Base-by-base conservation (phyloP, 345 rosid species). In the Acer yangbiense region DNA sequence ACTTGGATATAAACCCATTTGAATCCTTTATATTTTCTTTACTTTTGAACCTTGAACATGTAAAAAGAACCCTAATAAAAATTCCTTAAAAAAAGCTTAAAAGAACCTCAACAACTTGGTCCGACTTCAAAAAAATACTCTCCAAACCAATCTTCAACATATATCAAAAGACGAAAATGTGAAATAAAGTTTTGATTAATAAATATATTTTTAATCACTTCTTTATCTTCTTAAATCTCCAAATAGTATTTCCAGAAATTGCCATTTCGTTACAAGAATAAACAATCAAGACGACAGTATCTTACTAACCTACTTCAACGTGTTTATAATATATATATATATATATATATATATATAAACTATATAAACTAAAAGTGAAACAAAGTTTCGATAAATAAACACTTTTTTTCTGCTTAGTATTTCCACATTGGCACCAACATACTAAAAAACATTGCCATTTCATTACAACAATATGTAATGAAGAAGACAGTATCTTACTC, bases 401-500 rank as follows among this genome's bases (percentile, higher is more conserved):
- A 20, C 64, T 60, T 60, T 9, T 60, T 60, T 60, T 18, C 20
- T 0, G 11, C 64, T 60, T 60, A 60, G 4, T 7, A 60, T 60
- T 60, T 60, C 64, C 64, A 20, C 23, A 60, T 7, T 20, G 20
- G 64, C 64, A 20, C 13, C n/a, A 3, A 25, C 6, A 17, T 25
- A 27, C 46, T 20, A 63, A 63, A 16, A 43, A 9, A 27, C 50
- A 72, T 57, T 13, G 41, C 6, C 17, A 46, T 62, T 73, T 73
- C 50, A 57, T 21, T 44, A 64, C 72, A 55, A 62, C 18, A 66
- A 69, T 35, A 60, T 68, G 0, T 7, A 20, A 16, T 60, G 27
- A 60, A 58, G 25, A 58, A 58, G 9, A 60, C 23, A 60, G 12
- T 66, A 78, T 82, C 93, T 83, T 89, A 94, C 98, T 97, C 35